These are phyloP conservation scores for Beauveria medogensis DNA, from an alignment of 2,329 filamentous ascomycete genomes.

Conservation along the genomic window DNA sequence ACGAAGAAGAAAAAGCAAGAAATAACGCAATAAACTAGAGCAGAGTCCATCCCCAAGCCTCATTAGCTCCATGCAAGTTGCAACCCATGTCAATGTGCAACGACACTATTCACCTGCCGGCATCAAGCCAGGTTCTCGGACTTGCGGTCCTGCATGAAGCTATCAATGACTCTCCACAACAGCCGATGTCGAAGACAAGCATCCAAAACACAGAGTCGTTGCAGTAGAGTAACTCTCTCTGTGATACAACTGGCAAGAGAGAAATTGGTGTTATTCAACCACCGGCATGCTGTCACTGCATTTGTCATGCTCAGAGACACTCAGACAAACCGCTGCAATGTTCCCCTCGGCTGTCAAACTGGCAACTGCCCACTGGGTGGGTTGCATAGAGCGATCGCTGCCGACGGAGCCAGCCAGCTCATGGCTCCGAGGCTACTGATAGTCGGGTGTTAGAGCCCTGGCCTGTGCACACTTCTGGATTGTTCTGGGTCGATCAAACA, in stretches of 20 bases:
- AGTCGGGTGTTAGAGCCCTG: background rate
- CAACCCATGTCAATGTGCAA: background rate
- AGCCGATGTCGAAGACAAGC: background rate
- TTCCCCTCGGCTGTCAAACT: background rate
- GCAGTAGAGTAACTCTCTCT: too few species aligned
- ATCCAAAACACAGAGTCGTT: background rate
- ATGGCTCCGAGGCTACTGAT: too few species aligned
- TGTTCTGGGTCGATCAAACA: background rate
- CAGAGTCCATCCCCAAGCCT: background rate
- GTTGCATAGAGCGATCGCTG: slow-evolving; percentile 2
- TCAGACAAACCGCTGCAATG: background rate
- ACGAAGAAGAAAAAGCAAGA: background rate
- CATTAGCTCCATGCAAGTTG: background rate
- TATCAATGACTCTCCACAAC: background rate
- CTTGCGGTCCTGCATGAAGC: background rate
- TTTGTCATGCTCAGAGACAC: background rate
- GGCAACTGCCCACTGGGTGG: background rate
- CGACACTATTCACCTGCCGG: background rate
- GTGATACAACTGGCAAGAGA: too few species aligned
- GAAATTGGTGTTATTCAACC: too few species aligned
- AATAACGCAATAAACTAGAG: background rate
- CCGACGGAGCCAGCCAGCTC: background rate
- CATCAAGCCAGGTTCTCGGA: background rate
- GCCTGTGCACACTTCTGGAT: background rate
- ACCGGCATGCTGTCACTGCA: too few species aligned